Conservation (phyloP, 306 rosid genomes). For the Hippophae rhamnoides region DNA sequence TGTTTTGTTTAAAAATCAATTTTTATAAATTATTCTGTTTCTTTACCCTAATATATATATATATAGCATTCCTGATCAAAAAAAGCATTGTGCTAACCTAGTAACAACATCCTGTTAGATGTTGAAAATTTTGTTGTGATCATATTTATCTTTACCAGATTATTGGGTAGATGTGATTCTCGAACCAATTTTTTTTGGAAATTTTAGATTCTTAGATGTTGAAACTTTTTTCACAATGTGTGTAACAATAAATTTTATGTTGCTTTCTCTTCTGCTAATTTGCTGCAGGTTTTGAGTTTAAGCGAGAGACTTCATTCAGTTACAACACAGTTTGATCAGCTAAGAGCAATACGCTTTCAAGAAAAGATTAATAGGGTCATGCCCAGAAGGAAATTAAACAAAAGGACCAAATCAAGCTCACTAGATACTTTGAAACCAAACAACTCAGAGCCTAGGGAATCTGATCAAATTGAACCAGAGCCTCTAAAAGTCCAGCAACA, state of each 20-base stretch:
- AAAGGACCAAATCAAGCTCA: slow-evolving; percentile 27
- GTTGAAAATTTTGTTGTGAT: neutral
- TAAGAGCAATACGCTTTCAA: slow-evolving; percentile 87
- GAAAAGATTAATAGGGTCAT: slow-evolving; percentile 70
- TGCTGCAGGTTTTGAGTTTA: slow-evolving; percentile 59
- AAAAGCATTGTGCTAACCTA: neutral
- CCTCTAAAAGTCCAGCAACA: slow-evolving; percentile 77
- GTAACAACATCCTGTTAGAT: neutral
- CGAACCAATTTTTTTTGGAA: neutral
- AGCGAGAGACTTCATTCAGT: slow-evolving; percentile 90
- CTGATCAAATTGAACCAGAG: slow-evolving; percentile 44
- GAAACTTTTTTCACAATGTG: slow-evolving; percentile 10
- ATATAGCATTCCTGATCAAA: neutral
- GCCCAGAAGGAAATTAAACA: slow-evolving; percentile 67
- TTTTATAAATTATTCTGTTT: neutral
- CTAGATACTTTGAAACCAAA: slow-evolving; percentile 33
- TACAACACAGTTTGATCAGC: slow-evolving; percentile 81
- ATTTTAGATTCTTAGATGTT: neutral
- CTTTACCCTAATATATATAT: neutral
- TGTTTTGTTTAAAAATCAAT: slow-evolving; percentile 4
- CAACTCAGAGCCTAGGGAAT: slow-evolving; percentile 42
- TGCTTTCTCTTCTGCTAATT: slow-evolving; percentile 12
- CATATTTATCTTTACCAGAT: neutral
- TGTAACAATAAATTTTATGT: slow-evolving; percentile 2
- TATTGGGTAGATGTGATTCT: neutral